Evolutionary conservation across 495 filamentous ascomycete species (phyloP).

Genomic region (Trichocladium antarcticum): DNA sequence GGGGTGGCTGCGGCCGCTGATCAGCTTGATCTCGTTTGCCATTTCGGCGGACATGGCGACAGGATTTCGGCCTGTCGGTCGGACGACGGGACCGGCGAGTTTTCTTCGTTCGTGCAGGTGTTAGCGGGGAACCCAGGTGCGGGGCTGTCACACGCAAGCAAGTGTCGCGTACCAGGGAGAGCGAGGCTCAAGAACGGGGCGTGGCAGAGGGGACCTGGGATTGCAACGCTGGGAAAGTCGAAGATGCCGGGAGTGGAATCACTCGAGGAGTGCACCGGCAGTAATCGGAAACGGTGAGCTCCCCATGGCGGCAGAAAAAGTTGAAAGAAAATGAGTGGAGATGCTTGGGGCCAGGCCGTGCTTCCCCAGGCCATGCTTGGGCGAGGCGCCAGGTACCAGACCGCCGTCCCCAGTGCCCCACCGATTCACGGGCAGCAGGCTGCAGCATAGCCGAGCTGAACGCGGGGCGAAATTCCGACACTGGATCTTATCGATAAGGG

Average conservation of each 20-base stretch:
- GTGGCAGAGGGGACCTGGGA: background rate
- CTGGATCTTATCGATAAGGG: too few species aligned
- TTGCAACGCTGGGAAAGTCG: background rate
- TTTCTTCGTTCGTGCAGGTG: constrained; percentile 16
- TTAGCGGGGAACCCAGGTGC: constrained; percentile 22
- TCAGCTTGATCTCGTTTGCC: constrained; percentile 86
- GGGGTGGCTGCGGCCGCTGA: constrained; percentile 93
- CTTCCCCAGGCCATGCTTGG: too few species aligned
- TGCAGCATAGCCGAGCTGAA: too few species aligned
- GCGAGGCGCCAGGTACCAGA: constrained; percentile 16
- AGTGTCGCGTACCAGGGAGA: constrained; percentile 2
- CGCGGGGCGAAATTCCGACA: too few species aligned
- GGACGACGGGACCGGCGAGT: constrained; percentile 14
- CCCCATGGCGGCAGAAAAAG: constrained; percentile 23
- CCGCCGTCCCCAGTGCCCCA: constrained; percentile 2
- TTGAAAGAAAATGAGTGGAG: constrained; percentile 28
- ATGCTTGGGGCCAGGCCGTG: constrained; percentile 11
- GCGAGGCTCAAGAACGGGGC: background rate
- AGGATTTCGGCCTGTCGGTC: constrained; percentile 9
- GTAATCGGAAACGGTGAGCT: constrained; percentile 2
- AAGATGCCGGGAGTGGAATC: background rate
- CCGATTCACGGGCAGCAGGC: too few species aligned
- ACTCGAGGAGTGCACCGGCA: constrained; percentile 1
- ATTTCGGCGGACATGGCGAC: constrained; percentile 37
- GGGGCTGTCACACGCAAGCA: constrained; percentile 9